Conservation (phyloP, 1,284 basidiomycete species). For the Naganishia liquefaciens region DNA sequence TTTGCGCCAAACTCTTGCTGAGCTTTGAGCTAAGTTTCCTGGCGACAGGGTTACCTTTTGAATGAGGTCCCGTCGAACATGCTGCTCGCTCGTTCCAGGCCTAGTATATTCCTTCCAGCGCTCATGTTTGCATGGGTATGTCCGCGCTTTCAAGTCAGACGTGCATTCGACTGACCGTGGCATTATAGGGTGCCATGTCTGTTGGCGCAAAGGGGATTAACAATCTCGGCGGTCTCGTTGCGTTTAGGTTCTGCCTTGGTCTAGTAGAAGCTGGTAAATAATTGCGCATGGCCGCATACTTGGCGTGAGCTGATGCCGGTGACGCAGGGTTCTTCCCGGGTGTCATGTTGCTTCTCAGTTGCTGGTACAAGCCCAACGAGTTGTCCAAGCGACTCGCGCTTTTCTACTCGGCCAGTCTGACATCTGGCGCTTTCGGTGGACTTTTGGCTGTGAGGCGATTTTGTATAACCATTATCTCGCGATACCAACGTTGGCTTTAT, state of each 20-base stretch:
- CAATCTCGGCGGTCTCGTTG: conserved; percentile 49
- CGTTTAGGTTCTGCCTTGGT: conserved; percentile 52
- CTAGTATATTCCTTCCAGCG: conserved; percentile 48
- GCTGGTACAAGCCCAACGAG: conserved; percentile 43
- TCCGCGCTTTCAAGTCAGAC: background rate
- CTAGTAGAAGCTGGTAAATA: conserved; percentile 42
- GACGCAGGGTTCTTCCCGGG: background rate
- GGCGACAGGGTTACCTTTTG: conserved; percentile 50
- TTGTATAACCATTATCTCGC: no score
- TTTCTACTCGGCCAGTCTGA: conserved; percentile 47
- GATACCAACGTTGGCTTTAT: conserved; percentile 19
- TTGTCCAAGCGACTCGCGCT: conserved; percentile 46
- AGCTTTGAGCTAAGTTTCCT: background rate
- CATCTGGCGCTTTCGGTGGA: conserved; percentile 50
- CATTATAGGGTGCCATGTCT: conserved; percentile 43
- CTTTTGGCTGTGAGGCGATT: conserved; percentile 39
- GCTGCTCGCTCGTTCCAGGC: conserved; percentile 48
- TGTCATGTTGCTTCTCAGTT: conserved; percentile 10
- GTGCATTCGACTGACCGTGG: background rate
- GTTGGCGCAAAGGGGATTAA: conserved; percentile 48
- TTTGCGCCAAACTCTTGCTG: background rate
- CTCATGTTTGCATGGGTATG: conserved; percentile 43
- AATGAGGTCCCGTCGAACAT: conserved; percentile 54
- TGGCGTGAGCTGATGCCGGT: conserved; percentile 49
- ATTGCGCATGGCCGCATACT: conserved; percentile 45